Evolutionary conservation across 192 early-diverging fungal species (phyloP).

Genomic region (Backusella sp.): DNA sequence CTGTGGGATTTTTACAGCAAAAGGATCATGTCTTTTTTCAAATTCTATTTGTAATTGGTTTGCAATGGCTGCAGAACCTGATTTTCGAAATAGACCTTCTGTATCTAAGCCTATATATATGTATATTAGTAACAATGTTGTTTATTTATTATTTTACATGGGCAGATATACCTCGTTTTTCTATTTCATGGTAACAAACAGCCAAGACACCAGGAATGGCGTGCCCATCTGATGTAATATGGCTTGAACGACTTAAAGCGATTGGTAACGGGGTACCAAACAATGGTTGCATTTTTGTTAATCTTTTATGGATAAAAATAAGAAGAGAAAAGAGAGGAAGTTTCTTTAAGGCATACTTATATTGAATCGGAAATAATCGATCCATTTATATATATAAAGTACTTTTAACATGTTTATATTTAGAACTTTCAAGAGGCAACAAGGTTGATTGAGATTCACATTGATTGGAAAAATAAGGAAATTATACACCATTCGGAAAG

Average conservation of each 20-base stretch:
- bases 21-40: neutral
- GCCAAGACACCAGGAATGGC: slow-evolving; percentile 6
- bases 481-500: too few species aligned
- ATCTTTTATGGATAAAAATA: slow-evolving; percentile 4
- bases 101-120: neutral
- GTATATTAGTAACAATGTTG: neutral
- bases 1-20: neutral
- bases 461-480: too few species aligned
- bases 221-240: neutral
- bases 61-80: neutral
- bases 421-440: neutral
- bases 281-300: neutral
- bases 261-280: neutral
- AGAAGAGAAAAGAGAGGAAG: neutral
- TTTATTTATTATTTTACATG: neutral
- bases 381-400: neutral
- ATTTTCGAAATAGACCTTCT: slow-evolving; percentile 16
- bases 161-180: neutral
- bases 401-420: neutral
- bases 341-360: neutral
- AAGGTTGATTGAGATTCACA: neutral
- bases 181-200: neutral
- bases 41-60: slow-evolving; percentile 11
- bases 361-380: neutral
- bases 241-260: slow-evolving; percentile 10